These are phyloP conservation scores for Rosellinia necatrix DNA, from an alignment of 2,329 filamentous ascomycete genomes.

Conservation along the genomic window DNA sequence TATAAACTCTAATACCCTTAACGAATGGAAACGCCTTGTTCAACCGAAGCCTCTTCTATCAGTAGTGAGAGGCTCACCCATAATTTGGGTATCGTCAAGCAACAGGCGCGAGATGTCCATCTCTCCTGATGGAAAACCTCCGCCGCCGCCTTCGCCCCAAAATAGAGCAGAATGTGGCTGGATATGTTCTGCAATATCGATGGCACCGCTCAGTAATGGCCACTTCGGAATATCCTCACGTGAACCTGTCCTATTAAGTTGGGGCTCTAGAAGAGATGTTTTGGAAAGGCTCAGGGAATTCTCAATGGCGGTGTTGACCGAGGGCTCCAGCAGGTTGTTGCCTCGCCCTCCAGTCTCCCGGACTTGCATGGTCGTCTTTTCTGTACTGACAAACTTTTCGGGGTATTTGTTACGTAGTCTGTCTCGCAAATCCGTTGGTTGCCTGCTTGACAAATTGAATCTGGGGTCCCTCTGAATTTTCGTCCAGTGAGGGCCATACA, in stretches of 20 bases:
- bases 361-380: slow-evolving; percentile 57
- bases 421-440: slow-evolving; percentile 67
- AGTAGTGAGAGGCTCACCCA: slow-evolving; percentile 30
- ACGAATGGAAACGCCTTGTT: slow-evolving; percentile 5
- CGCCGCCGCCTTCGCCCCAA: slow-evolving; percentile 48
- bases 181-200: slow-evolving; percentile 42
- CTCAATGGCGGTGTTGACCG: slow-evolving; percentile 54
- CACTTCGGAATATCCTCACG: slow-evolving; percentile 55
- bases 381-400: slow-evolving; percentile 59
- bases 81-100: slow-evolving; percentile 54
- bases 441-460: slow-evolving; percentile 61
- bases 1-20: background rate
- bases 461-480: slow-evolving; percentile 65
- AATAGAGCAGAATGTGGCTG: slow-evolving; percentile 48
- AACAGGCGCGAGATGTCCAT: slow-evolving; percentile 67
- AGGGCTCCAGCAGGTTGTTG: slow-evolving; percentile 56
- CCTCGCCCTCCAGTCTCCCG: slow-evolving; percentile 47
- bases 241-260: slow-evolving; percentile 47
- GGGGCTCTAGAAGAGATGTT: slow-evolving; percentile 45
- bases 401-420: slow-evolving; percentile 68
- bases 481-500: slow-evolving; percentile 68
- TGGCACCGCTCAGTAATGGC: slow-evolving; percentile 41
- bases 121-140: slow-evolving; percentile 51
- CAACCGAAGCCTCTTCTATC: slow-evolving; percentile 40
- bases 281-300: slow-evolving; percentile 49